Base-by-base conservation (phyloP, 352 stramenopile genomes). In the Phytopythium kandeliae region DNA sequence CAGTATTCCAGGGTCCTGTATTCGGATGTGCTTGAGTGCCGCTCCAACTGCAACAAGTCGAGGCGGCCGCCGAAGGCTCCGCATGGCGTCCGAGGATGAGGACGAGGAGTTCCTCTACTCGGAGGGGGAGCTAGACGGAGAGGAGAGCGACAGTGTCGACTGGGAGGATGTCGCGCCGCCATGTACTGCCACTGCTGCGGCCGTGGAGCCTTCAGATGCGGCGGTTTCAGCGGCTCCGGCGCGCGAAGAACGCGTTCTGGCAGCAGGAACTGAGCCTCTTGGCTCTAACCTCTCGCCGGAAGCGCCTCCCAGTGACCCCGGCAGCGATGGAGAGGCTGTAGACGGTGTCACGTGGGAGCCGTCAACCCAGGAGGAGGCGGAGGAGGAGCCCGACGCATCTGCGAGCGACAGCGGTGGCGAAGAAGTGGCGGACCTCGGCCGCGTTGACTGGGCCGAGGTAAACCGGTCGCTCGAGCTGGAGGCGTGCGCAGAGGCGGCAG, bases 371-470 rank as follows among this genome's bases (percentile, higher is more conserved):
- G 41, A 64, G 31, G 43, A 62, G 31, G 51, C 47, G 1, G 60
- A 57, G n/a, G 35, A 56, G 13, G 65, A 74, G 36, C 37, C 71
- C 16, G 19, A 50, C 8, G 17, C 24, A 13, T 22, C 34, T 50
- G 54, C 60, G 19, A 17, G 34, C 43, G 54, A 64, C n/a, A 40
- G 36, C 31, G 9, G 28, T 9, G 28, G 9, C 19, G 52, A 60
- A 4, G 55, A 61, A 42, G 47, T 53, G n/a, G 22, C 42, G 10
- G 62, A 79, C 42, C 48, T 84, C 19, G 67, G 69, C 19, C 42
- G 67, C 25, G 68, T 90, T 26, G 71, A 93, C 59, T 92, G 80
- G 80, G 71, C 74, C 1, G 63, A 87, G 22, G 60, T 92, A 22
- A 90, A 89, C 60, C 65, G 47, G 6, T 77, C 69, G 31, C 55